Base-by-base conservation (phyloP, 306 rosid genomes). In the Urtica urens region DNA sequence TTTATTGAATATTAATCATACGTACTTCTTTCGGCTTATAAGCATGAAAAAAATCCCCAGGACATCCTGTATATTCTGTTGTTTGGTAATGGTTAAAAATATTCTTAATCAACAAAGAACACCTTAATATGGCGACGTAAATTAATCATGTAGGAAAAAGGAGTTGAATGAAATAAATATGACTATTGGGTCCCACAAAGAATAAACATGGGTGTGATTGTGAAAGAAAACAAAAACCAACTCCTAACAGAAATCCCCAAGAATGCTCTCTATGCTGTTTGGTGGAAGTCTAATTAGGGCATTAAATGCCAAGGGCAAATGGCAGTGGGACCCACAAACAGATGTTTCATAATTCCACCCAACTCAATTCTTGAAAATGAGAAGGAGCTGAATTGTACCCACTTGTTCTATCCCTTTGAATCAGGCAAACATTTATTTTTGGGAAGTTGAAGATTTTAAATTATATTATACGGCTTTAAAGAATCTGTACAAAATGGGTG, bases 331-430 rank as follows among this genome's bases (percentile, higher is more conserved):
- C 75, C 66, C 33, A 58, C 62, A 37, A 10, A 19, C n/a, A n/a
- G 22, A 7, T 38, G 28, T 39, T 68, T 17, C 53, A 13, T 25
- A n/a, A 21, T 34, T 34, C 65, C 58, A 65, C 58, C 63, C 7
- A 38, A 35, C 35, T 63, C 40, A 46, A 57, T 56, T 45, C 68
- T 43, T 42, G 76, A 64, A 37, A 64, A 51, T 46, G 64, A 41
- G 46, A n/a, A 45, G 52, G 38, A 57, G 47, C 31, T 29, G n/a
- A 51, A 51, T 57, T 58, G 51, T 13, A 39, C 64, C 69, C 69
- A 38, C 63, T 37, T 2, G 42, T 55, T 59, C 29, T 27, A 29
- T 53, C 21, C 37, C 4, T 11, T 19, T 14, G 49, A 23, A 23
- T 51, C 41, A 23, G 48, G 40, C 51, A 21, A n/a, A 50, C 35